A percentile compares a stretch with the other conserved stretches of the same genome.
Evolutionary conservation across 1,284 basidiomycete species (phyloP).

Genomic region (Pterulicium gracile): DNA sequence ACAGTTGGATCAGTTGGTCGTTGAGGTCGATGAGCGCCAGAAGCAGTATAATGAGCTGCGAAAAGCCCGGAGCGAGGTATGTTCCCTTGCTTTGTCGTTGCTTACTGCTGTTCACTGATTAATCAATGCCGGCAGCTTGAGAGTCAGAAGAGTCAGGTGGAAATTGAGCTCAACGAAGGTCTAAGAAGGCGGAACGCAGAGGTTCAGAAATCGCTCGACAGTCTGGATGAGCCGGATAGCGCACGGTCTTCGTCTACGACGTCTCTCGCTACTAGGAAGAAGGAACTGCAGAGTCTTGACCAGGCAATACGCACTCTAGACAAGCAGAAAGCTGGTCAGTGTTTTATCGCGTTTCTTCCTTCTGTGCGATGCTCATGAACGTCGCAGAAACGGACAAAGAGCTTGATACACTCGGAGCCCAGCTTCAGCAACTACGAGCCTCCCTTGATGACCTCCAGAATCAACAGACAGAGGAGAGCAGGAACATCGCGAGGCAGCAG

Average conservation of each 20-base stretch:
- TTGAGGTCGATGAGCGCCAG: conserved; percentile 68
- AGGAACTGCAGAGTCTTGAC: conserved; percentile 61
- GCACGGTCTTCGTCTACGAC: conserved; percentile 45
- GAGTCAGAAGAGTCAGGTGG: conserved; percentile 68
- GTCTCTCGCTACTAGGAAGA: conserved; percentile 55
- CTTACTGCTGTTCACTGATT: conserved; percentile 3
- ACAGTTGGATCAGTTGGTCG: conserved; percentile 60
- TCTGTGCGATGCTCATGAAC: conserved; percentile 30
- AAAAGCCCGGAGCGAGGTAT: conserved; percentile 63
- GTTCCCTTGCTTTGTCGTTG: conserved; percentile 16
- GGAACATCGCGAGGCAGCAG: conserved; percentile 81
- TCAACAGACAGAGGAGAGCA: conserved; percentile 78
- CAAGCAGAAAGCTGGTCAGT: conserved; percentile 54
- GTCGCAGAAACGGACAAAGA: no score
- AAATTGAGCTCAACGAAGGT: conserved; percentile 91
- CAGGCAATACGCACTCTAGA: conserved; percentile 54
- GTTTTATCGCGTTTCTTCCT: conserved; percentile 3
- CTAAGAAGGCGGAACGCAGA: conserved; percentile 74
- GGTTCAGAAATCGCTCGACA: conserved; percentile 67
- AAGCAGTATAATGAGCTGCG: conserved; percentile 61
- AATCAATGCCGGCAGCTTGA: conserved; percentile 44
- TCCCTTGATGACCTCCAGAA: conserved; percentile 70
- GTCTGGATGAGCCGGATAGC: conserved; percentile 53
- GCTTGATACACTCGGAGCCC: conserved; percentile 50
- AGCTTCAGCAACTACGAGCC: conserved; percentile 56